A percentile compares a stretch with the other conserved stretches of the same genome.
phyloP scores from a whole-genome alignment of 1,284 basidiomycete genomes.

The Crucibulum parvulum region DNA sequence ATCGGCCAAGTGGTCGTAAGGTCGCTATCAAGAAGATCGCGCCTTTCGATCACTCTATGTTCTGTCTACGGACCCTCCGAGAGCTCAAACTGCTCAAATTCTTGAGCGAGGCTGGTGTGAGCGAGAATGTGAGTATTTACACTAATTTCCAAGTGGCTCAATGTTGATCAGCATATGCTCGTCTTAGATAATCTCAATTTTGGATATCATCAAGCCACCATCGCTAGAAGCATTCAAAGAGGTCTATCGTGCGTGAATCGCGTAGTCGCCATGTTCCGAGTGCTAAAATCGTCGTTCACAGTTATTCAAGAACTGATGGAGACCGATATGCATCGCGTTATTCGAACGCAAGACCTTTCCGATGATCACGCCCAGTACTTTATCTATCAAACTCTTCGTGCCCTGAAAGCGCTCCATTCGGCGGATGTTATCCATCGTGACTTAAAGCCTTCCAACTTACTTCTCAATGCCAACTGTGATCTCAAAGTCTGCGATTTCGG shows the following conservation, averaged over 20 bases:
- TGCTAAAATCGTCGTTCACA: slow-evolving; percentile 55
- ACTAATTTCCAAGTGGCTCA: slow-evolving; percentile 7
- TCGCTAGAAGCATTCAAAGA: slow-evolving; percentile 94
- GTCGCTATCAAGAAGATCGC: slow-evolving; percentile 94
- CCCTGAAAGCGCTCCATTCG: slow-evolving; percentile 92
- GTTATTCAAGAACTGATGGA: slow-evolving; percentile 76
- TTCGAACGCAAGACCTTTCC: slow-evolving; percentile 85
- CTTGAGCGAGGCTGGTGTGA: slow-evolving; percentile 89
- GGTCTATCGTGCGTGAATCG: slow-evolving; percentile 80
- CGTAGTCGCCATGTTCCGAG: slow-evolving; percentile 72
- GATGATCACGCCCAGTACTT: slow-evolving; percentile 97
- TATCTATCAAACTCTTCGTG: slow-evolving; percentile 89
- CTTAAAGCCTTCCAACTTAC: slow-evolving; percentile 93
- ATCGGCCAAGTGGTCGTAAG: slow-evolving; percentile 80
- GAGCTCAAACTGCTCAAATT: slow-evolving; percentile 92
- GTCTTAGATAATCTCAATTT: slow-evolving; percentile 88
- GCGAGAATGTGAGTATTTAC: slow-evolving; percentile 81
- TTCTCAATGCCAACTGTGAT: slow-evolving; percentile 97
- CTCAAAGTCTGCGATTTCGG: slow-evolving; percentile 96
- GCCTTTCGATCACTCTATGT: slow-evolving; percentile 94
- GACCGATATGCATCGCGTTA: slow-evolving; percentile 91
- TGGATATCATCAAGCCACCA: slow-evolving; percentile 93
- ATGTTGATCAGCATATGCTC: slow-evolving; percentile 8
- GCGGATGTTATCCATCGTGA: slow-evolving; percentile 97
- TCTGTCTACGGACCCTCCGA: slow-evolving; percentile 84